Conservation (phyloP, 2,329 filamentous ascomycete species). For the Aspergillus sp. region DNA sequence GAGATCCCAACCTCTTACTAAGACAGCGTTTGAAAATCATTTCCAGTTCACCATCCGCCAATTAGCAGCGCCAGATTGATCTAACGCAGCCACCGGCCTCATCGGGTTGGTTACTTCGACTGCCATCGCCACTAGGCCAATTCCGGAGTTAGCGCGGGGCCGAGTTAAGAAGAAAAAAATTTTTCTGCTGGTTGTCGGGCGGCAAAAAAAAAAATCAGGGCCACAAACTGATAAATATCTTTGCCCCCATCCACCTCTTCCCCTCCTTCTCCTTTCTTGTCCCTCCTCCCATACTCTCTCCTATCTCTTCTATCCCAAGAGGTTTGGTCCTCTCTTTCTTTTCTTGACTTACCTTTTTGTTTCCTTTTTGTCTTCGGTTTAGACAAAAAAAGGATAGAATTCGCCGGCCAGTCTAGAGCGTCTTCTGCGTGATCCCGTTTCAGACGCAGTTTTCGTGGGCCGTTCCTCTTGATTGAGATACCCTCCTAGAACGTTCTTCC, state of each 20-base stretch:
- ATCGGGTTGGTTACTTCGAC: constrained; percentile 22
- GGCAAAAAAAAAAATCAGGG: constrained; percentile 26
- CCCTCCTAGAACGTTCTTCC: constrained; percentile 36
- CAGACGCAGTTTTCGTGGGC: constrained; percentile 32
- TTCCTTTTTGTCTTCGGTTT: constrained; percentile 27
- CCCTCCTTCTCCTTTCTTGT: constrained; percentile 20
- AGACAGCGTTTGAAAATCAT: background rate
- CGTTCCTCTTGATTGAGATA: constrained; percentile 33
- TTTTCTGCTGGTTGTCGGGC: constrained; percentile 24
- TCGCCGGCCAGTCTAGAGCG: constrained; percentile 31
- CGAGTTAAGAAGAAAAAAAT: constrained; percentile 21
- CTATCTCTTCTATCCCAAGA: constrained; percentile 26
- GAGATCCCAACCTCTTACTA: too few species aligned
- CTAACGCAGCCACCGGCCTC: constrained; percentile 14
- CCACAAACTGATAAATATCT: constrained; percentile 43
- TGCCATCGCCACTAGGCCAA: constrained; percentile 15
- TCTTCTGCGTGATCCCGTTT: constrained; percentile 30
- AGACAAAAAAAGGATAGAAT: constrained; percentile 35
- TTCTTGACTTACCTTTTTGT: constrained; percentile 20
- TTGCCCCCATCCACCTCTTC: constrained; percentile 22
- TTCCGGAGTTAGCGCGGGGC: constrained; percentile 23
- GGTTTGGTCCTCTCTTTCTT: constrained; percentile 33
- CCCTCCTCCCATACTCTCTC: constrained; percentile 26
- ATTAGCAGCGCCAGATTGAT: constrained; percentile 10
- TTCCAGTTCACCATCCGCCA: constrained; percentile 5